Evolutionary conservation across 805 yeast genomes (phyloP), one percentile per base, ranked within the genome.

Genomic region (Spathaspora girioi): DNA sequence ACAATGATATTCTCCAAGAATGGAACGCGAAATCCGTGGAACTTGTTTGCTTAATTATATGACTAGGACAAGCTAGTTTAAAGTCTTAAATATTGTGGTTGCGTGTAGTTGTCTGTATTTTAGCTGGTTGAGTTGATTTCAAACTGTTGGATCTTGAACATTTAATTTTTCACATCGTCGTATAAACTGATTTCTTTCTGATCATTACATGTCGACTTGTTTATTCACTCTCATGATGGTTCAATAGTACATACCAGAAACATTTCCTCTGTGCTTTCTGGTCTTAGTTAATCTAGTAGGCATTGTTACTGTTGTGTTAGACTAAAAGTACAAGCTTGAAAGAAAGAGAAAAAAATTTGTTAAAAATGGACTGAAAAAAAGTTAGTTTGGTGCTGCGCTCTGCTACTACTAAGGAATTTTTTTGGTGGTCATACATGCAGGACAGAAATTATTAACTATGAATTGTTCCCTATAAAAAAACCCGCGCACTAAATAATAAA

Each of bases 221-320:
- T 15, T 14, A 3, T 9, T 35, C 17, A 14, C 26, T 4, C 6
- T 6, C 26, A 23, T 6, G 26, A 35, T 9, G 14, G 11, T 35
- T 35, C 40, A 42, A 3, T 43, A 12, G 48, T 48, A 84, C 96
- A 83, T 88, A 89, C 96, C 96, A 77, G 97, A 89, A 80, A 94
- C 98, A 96, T 94, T 87, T 83, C 99, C 99, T 89, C 99, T 91
- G 88, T 90, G 97, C 86, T 94, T 94, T 89, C 99, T 91, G 81
- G 98, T 94, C 81, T 94, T 92, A 75, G 96, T 88, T 76, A 89
- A 86, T 89, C 98, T 91, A 86, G 97, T 89, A 79, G 98, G 98
- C 98, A 92, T 92, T 76, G 76, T 78, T 59, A 53, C 55, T 59
- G 45, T 47, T 12, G 26, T 23, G 26, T 23, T 45, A 45, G 47